Conservation (phyloP, 148 eudicot genomes). For the Drosera capensis region DNA sequence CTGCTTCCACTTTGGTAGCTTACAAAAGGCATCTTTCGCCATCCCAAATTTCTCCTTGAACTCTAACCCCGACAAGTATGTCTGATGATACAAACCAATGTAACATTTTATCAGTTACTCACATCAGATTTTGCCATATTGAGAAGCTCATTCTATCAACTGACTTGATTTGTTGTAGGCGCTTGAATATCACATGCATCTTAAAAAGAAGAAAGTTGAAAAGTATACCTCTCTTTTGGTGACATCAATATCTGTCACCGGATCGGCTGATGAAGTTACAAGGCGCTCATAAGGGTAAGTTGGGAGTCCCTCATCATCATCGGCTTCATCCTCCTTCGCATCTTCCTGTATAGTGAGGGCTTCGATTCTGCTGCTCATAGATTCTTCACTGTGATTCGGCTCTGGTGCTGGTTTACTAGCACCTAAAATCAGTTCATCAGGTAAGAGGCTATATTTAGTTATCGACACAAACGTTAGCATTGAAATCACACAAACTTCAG, state of each 20-base stretch:
- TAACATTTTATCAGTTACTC: too few species aligned
- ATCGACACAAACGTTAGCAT: not conserved
- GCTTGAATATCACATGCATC: too few species aligned
- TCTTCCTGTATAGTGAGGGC: slow-evolving; percentile 51
- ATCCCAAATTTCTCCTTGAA: slow-evolving; percentile 83
- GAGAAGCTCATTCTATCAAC: too few species aligned
- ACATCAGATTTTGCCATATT: too few species aligned
- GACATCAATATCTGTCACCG: slow-evolving; percentile 64
- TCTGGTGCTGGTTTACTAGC: slow-evolving; percentile 39
- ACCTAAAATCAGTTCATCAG: slow-evolving; percentile 34
- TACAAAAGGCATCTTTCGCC: slow-evolving; percentile 63
- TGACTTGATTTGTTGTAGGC: too few species aligned
- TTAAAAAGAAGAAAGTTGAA: not conserved
- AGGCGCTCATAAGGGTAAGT: slow-evolving; percentile 75
- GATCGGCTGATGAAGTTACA: slow-evolving; percentile 46
- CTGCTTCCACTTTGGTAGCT: slow-evolving; percentile 95
- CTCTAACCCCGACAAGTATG: slow-evolving; percentile 71
- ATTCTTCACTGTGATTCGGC: slow-evolving; percentile 33
- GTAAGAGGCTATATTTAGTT: too few species aligned
- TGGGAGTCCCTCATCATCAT: slow-evolving; percentile 80
- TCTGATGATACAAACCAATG: too few species aligned
- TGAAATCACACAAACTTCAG: not conserved
- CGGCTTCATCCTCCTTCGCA: slow-evolving; percentile 60
- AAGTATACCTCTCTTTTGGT: slow-evolving; percentile 80
- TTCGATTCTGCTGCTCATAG: slow-evolving; percentile 38